phyloP scores from a whole-genome alignment of 176 grass and related monocot species.

The Microstegium vimineum region DNA sequence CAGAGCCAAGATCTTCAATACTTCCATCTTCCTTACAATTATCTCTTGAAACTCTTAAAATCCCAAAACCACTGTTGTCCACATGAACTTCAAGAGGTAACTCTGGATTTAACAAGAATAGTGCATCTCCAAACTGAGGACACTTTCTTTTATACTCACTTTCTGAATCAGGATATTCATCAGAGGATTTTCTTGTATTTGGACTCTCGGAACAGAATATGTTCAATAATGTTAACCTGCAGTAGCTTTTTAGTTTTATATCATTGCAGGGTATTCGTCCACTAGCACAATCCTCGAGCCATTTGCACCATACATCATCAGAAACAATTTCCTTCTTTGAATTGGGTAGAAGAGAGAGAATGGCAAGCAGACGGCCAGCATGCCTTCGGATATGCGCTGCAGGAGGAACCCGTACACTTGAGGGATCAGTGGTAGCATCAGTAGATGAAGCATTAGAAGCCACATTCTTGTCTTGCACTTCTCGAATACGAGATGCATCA shows the following conservation, averaged over 20 bases:
- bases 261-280: constrained; percentile 66
- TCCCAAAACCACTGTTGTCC: constrained; percentile 38
- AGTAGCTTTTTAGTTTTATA: constrained; percentile 84
- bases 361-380: constrained; percentile 73
- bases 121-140: constrained; percentile 72
- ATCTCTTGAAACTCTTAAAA: constrained; percentile 39
- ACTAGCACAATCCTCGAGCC: constrained; percentile 88
- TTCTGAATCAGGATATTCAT: constrained; percentile 39
- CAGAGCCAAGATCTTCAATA: constrained; percentile 17
- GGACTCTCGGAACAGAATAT: constrained; percentile 46
- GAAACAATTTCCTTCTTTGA: constrained; percentile 66
- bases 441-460: constrained; percentile 41
- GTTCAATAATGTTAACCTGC: constrained; percentile 75
- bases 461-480: constrained; percentile 48
- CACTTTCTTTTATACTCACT: constrained; percentile 55
- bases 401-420: constrained; percentile 83
- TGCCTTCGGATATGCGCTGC: constrained; percentile 89
- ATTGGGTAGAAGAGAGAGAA: constrained; percentile 81
- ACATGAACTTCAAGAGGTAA: constrained; percentile 52
- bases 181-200: constrained; percentile 31
- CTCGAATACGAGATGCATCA: constrained; percentile 74
- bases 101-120: constrained; percentile 93
- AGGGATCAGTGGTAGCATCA: constrained; percentile 53
- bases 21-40: constrained; percentile 25
- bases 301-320: constrained; percentile 84